Base-by-base conservation (phyloP, 2,329 filamentous ascomycete genomes). In the Fusarium albosuccineum region DNA sequence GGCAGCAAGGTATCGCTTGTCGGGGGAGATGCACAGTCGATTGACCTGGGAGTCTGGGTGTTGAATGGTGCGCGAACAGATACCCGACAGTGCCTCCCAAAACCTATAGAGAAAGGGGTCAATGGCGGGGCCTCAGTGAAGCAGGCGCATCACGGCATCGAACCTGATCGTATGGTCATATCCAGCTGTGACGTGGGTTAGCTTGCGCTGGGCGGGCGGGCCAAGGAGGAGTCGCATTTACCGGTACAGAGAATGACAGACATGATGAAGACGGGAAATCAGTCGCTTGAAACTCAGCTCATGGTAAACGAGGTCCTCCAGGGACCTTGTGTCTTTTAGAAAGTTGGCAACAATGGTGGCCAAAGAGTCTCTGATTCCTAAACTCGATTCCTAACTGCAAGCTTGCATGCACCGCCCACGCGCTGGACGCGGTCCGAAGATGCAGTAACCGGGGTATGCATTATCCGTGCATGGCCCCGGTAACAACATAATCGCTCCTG, bases 21-120 rank as follows among this genome's bases (percentile, higher is more conserved):
- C 96, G 66, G 96, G 96, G 11, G 96, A 97, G 75, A 99, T 99
- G 80, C 95, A 98, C 49, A 99, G 90, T 42, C 96, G 92, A 81
- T 99, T 99, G 72, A 99, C 96, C 80, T 99, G 96, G 9, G 95
- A 98, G 80, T 99, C 96, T 3, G 96, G 93, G 76, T 99, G 95
- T 73, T 97, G 96, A 72, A 99, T 98, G 22, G 96, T 99, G 69
- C 96, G 92, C 41, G 94, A 97, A 82, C 96, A 99, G 74, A 99
- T 98, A 55, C 96, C 96, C 10, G 94, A 97, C 57, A 99, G 87
- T 2, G 96, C 96, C 81, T 99, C 96, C 96, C 96, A 99, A 83
- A 99, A 99, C 68, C 94, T 97, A 22, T 26, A 36, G 17, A 30
- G 54, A 40, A 46, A 37, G 13, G 11, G 48, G 60, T 72, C 59